A percentile compares a stretch with the other conserved stretches of the same genome.
Evolutionary conservation across 495 filamentous ascomycete species (phyloP).

Genomic region (Pseudoneurospora amorphoporcata): DNA sequence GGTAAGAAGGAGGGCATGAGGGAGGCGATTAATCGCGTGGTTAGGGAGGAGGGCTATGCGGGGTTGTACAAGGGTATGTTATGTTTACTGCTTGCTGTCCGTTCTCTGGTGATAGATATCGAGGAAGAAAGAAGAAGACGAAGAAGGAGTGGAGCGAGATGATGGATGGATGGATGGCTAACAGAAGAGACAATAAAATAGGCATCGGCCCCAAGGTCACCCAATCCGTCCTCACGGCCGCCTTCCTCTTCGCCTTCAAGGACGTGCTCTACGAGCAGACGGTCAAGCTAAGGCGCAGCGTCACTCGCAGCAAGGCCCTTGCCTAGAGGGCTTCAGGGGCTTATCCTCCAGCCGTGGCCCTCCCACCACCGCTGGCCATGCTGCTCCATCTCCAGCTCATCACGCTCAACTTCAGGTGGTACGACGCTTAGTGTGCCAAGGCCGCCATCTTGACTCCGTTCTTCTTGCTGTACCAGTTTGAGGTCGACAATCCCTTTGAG

Average conservation of each 20-base stretch:
- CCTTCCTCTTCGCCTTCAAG: constrained; percentile 97
- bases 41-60: constrained; percentile 76
- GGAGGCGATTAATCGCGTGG: constrained; percentile 62
- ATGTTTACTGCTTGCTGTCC: not conserved
- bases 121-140: too few species aligned
- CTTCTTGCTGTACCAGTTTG: not conserved
- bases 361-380: not conserved
- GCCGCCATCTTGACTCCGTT: not conserved
- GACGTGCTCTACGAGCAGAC: constrained; percentile 59
- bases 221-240: constrained; percentile 92
- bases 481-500: not conserved
- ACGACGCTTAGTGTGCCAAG: not conserved
- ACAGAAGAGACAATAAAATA: constrained; percentile 18
- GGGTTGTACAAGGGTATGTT: constrained; percentile 84
- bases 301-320: constrained; percentile 33
- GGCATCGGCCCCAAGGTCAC: constrained; percentile 92
- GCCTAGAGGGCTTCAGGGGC: constrained; percentile 1
- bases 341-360: too few species aligned
- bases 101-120: too few species aligned
- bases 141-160: too few species aligned
- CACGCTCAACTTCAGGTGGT: not conserved
- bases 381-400: too few species aligned
- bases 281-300: constrained; percentile 32
- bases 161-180: constrained; percentile 5
- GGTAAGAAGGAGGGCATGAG: constrained; percentile 56